phyloP scores from a whole-genome alignment of 2,329 filamentous ascomycete genomes.

The Venturiaceae sp. region DNA sequence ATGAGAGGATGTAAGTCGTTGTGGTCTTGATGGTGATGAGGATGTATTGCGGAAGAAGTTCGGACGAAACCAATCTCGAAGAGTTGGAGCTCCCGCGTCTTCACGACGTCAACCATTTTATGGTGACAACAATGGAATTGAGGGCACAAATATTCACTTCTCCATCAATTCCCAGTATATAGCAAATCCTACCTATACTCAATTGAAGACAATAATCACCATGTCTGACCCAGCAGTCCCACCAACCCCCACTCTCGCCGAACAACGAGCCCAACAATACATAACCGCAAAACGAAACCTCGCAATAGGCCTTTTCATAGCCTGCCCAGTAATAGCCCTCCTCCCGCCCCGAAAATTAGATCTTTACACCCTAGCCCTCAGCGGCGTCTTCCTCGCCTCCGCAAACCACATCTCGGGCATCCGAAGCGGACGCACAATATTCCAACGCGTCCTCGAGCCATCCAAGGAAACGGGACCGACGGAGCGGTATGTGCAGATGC shows the following conservation, averaged over 20 bases:
- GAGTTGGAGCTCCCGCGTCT: too few relatives aligned
- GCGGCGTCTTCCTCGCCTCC: constrained; percentile 37
- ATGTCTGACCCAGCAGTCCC: background rate
- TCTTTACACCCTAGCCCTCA: constrained; percentile 46
- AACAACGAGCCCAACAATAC: background rate
- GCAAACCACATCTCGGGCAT: constrained; percentile 38
- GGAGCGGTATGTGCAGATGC: constrained; percentile 23
- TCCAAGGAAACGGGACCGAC: constrained; percentile 21
- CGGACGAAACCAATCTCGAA: background rate
- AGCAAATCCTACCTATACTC: background rate
- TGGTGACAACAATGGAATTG: background rate
- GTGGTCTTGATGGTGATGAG: too few relatives aligned
- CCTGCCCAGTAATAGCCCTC: constrained; percentile 43
- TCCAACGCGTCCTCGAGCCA: constrained; percentile 18
- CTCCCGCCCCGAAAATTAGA: constrained; percentile 55
- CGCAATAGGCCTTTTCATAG: constrained; percentile 39
- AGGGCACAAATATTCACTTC: too few relatives aligned
- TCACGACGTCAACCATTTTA: background rate
- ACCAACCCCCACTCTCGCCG: background rate
- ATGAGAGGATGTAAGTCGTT: too few relatives aligned
- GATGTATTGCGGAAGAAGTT: too few relatives aligned
- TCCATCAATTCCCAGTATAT: too few relatives aligned
- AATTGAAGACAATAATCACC: background rate
- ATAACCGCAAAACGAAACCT: constrained; percentile 25
- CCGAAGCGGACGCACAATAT: constrained; percentile 26